These are phyloP conservation scores for Tilletia indica DNA, from an alignment of 1,284 basidiomycete species.

Conservation along the genomic window DNA sequence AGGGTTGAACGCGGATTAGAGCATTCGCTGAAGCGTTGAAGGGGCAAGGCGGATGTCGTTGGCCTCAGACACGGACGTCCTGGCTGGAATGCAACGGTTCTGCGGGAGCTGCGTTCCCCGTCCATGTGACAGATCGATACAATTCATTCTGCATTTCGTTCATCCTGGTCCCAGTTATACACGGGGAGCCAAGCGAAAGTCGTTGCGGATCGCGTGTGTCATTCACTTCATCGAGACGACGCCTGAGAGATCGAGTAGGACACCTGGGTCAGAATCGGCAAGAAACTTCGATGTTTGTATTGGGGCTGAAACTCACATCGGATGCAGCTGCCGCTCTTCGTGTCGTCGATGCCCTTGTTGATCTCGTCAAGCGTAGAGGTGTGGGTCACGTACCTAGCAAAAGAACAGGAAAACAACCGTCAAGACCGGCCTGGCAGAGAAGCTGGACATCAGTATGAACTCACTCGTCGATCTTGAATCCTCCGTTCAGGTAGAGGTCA, in stretches of 20 bases:
- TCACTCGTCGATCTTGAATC: conserved; percentile 47
- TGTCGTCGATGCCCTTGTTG: conserved; percentile 86
- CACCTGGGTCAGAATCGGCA: not conserved
- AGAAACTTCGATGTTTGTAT: not conserved
- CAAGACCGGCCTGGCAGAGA: not conserved
- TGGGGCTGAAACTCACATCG: conserved; percentile 63
- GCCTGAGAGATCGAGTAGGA: not conserved
- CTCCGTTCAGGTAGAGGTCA: conserved; percentile 33
- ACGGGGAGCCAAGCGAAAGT: too few relatives aligned
- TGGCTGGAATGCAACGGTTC: too few relatives aligned
- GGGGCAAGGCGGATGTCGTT: too few relatives aligned
- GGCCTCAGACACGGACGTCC: too few relatives aligned
- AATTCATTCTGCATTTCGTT: too few relatives aligned
- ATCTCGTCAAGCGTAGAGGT: conserved; percentile 67
- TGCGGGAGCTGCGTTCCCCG: too few relatives aligned
- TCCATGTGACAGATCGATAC: too few relatives aligned
- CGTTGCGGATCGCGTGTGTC: too few relatives aligned
- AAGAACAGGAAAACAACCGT: not conserved
- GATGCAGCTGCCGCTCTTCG: conserved; percentile 91
- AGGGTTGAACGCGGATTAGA: too few relatives aligned
- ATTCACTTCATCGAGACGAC: conserved; percentile 13
- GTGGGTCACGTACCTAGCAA: conserved; percentile 56
- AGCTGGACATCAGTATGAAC: not conserved
- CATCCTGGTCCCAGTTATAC: too few relatives aligned
- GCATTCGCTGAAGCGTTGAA: too few relatives aligned